A percentile compares a stretch with the other conserved stretches of the same genome.
Evolutionary conservation across 2,329 filamentous ascomycete species (phyloP).

Genomic region (Exophiala xenobiotica): DNA sequence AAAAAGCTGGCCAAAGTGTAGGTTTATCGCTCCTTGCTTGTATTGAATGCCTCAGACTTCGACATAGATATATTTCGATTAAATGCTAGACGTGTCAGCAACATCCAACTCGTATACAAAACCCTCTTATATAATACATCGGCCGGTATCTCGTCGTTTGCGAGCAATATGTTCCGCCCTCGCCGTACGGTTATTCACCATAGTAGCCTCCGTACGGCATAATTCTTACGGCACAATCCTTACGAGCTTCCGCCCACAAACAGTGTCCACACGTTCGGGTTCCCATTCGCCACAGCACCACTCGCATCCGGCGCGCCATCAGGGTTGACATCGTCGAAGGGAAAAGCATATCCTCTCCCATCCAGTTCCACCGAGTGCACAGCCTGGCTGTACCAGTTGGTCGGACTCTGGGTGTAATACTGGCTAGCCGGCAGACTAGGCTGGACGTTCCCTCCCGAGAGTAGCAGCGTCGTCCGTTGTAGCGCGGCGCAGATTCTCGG

Average conservation of each 20-base stretch:
- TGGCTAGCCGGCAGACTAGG: slow-evolving; percentile 39
- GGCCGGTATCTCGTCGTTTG: too few relatives aligned
- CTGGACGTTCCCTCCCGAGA: slow-evolving; percentile 49
- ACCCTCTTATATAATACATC: too few relatives aligned
- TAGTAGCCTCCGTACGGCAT: too few relatives aligned
- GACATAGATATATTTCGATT: too few relatives aligned
- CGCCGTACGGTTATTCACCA: too few relatives aligned
- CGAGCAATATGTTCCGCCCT: too few relatives aligned
- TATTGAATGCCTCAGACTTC: too few relatives aligned
- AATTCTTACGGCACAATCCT: too few relatives aligned
- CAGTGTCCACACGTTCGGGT: slow-evolving; percentile 48
- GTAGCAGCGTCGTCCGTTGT: slow-evolving; percentile 48
- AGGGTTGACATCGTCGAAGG: slow-evolving; percentile 67
- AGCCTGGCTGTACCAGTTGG: slow-evolving; percentile 48
- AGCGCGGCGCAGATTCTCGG: slow-evolving; percentile 55
- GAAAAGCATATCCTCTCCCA: slow-evolving; percentile 63
- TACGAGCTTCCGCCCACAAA: slow-evolving; percentile 45
- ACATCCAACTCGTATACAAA: too few relatives aligned
- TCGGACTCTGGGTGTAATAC: slow-evolving; percentile 44
- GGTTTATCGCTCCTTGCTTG: too few relatives aligned
- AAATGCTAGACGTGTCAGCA: too few relatives aligned
- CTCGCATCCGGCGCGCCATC: slow-evolving; percentile 56
- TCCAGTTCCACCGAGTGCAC: slow-evolving; percentile 62
- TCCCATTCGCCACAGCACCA: slow-evolving; percentile 51
- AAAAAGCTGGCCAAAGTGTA: too few relatives aligned